Evolutionary conservation across 495 filamentous ascomycete species (phyloP).

Genomic region (Echria macrotheca): DNA sequence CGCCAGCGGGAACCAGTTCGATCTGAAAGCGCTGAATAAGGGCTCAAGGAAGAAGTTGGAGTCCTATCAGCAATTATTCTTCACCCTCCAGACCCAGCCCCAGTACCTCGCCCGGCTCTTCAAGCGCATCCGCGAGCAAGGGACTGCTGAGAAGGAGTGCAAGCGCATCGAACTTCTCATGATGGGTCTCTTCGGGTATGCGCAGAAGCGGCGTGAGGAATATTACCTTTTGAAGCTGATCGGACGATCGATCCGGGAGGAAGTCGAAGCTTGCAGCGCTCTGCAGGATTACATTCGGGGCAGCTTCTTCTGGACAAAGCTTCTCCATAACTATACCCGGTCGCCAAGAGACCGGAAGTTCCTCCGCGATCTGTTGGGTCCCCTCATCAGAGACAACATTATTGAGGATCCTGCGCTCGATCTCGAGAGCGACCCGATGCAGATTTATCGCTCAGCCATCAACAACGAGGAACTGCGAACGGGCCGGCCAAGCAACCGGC

Average conservation of each 20-base stretch:
- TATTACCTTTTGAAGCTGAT: conserved; percentile 95
- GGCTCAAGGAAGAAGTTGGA: conserved; percentile 90
- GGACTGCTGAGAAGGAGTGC: conserved; percentile 83
- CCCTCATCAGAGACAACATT: conserved; percentile 78
- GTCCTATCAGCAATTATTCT: conserved; percentile 96
- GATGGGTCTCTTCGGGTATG: conserved; percentile 96
- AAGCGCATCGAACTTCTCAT: conserved; percentile 88
- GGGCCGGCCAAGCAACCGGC: conserved; percentile 71
- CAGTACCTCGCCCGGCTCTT: conserved; percentile 90
- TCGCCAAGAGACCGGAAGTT: conserved; percentile 91
- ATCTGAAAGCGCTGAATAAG: conserved; percentile 96
- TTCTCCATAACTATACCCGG: conserved; percentile 81
- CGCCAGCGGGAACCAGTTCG: conserved; percentile 85
- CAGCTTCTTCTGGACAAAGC: conserved; percentile 87
- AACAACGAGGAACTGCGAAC: conserved; percentile 96
- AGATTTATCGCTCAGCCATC: conserved; percentile 90
- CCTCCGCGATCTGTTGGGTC: conserved; percentile 74
- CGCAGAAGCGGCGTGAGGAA: conserved; percentile 92
- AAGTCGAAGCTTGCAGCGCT: conserved; percentile 66
- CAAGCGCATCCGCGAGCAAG: conserved; percentile 73
- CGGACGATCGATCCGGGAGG: conserved; percentile 73
- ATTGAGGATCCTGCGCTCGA: conserved; percentile 87
- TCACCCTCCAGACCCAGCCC: conserved; percentile 93
- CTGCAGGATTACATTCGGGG: conserved; percentile 83
- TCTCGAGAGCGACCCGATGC: conserved; percentile 93